Evolutionary conservation across 352 stramenopile species (phyloP), one percentile per base, ranked within the genome.

Genomic region (Thraustotheca clavata): DNA sequence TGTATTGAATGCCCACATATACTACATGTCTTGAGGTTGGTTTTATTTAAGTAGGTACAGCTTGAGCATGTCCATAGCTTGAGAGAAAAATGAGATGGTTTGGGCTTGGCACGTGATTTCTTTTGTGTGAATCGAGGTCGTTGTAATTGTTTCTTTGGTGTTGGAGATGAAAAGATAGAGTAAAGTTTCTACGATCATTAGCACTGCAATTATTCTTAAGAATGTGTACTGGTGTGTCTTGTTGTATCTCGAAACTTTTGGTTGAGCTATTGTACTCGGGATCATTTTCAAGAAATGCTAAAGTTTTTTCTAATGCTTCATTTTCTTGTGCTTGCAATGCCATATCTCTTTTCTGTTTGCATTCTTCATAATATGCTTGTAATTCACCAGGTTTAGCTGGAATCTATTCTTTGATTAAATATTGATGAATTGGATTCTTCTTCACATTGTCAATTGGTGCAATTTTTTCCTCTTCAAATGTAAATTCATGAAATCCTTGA

Each of bases 301-400:
- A n/a, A 20, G 55, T 62, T 24, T 46, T 39, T 11, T 46, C 55
- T 6, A 62, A 24, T n/a, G 34, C 35, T 22, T 62, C 55, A 0
- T 31, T 24, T 27, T 62, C 55, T 0, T 39, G 55, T 18, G 36
- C 35, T 4, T 27, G 7, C 2, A 46, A 18, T 14, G 41, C 55
- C 20, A 38, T 38, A 18, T 31, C 55, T 14, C n/a, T 22, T 31
- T 27, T 20, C 22, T 14, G 26, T 14, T 47, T 27, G 20, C 38
- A 41, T 33, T 62, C 14, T 50, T 62, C 35, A 24, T 62, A 62
- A 22, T 62, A 62, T 24, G 34, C 22, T 12, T 62, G 55, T 14
- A 62, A 41, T 29, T 62, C 55, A 8, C 55, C 55, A 8, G 55
- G 55, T 18, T 46, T 39, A 12, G 55, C 55, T 3, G 55, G 14